Conservation (phyloP, 2,329 filamentous ascomycete species). For the Aspergillus puulaauensis region DNA sequence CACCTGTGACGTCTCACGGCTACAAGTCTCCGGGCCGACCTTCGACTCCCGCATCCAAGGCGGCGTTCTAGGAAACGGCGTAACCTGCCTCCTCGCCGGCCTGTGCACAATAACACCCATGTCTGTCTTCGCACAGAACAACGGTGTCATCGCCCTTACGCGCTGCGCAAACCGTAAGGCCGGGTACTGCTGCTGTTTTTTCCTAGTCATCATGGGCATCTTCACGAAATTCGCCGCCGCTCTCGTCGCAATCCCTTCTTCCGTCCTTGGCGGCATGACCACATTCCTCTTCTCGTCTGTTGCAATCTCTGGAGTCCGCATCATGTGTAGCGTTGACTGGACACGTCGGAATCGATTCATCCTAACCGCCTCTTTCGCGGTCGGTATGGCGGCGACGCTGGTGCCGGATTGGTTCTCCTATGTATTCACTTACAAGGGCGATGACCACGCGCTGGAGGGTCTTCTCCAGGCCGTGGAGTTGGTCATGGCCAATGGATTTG, state of each 20-base stretch:
- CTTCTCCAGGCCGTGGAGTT: constrained; percentile 55
- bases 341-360: constrained; percentile 67
- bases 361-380: constrained; percentile 59
- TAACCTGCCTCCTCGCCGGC: constrained; percentile 64
- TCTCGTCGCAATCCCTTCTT: constrained; percentile 62
- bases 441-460: constrained; percentile 69
- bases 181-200: constrained; percentile 65
- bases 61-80: constrained; percentile 64
- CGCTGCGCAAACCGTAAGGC: constrained; percentile 68
- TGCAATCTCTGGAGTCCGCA: constrained; percentile 64
- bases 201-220: constrained; percentile 67
- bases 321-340: constrained; percentile 63
- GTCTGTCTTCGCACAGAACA: constrained; percentile 68
- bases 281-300: constrained; percentile 69
- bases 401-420: constrained; percentile 50
- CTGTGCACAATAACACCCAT: constrained; percentile 68
- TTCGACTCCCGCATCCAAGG: constrained; percentile 71
- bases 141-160: constrained; percentile 67
- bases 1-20: constrained; percentile 64
- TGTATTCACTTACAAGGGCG: constrained; percentile 46
- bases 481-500: constrained; percentile 64
- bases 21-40: constrained; percentile 62
- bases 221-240: constrained; percentile 71
- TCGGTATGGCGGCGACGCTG: constrained; percentile 57
- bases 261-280: constrained; percentile 50